Evolutionary conservation across 169 alveolate genomes (phyloP), one percentile per base, ranked within the genome.

Genomic region (Plasmodium chabaudi): DNA sequence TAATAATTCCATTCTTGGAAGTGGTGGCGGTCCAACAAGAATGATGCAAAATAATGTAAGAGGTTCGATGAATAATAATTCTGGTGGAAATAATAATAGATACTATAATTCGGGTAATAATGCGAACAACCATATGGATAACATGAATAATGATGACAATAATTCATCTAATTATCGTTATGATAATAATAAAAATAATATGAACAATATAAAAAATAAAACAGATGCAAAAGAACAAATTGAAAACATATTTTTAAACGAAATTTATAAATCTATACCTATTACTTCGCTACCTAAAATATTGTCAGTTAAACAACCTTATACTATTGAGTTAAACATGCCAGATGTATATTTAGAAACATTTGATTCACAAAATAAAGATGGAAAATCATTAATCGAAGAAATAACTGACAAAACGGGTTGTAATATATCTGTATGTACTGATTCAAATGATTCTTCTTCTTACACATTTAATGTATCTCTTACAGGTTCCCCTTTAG

Each of bases 291-390:
- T 77, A 6, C 88, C 88, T n/a, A 77, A 77, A 64, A 77, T 77
- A 0, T 27, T 77, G 61, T 77, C 88, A 0, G 51, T 77, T 69
- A 77, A 67, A 34, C 88, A 77, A 51, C 88, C 88, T 10, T 77
- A 77, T 69, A 77, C 88, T n/a, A 77, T 77, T 56, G 88, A 77
- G 17, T 68, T 77, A 56, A 77, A 77, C 46, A 77, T 77, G 88
- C 88, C 88, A 27, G 88, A 77, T 77, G 77, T 77, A 12, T 77
- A 77, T 34, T 63, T 77, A 56, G 88, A 77, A 64, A 77, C 88
- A 12, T 77, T 77, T 46, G 88, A 77, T 68, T 46, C 88, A 17
- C 88, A 77, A 56, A 77, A 77, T 77, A 77, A 77, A 77, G 65
- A 77, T 77, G 88, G 88, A 25, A 77, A 77, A 47, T 63, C 88